Evolutionary conservation across 306 rosid species (phyloP), one percentile per base, ranked within the genome.

Genomic region (Pterocarpus macrocarpus): DNA sequence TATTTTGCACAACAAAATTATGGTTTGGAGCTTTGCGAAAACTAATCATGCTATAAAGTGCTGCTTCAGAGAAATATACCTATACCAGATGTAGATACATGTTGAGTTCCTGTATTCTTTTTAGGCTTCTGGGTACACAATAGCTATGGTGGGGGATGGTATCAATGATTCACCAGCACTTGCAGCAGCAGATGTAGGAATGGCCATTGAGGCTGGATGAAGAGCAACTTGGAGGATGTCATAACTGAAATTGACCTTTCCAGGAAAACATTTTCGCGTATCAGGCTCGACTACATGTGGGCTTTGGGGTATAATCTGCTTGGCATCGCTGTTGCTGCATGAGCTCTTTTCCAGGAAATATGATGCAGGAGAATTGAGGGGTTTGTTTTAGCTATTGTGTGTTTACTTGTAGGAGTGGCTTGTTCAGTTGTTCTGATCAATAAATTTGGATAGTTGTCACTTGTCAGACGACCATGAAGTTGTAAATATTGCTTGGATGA

Each of bases 91-190:
- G 47, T 63, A 49, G 53, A 47, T 47, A 47, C 45, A 62, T 45
- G 44, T 30, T 45, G 3, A 1, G 14, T 6, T 66, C 28, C 28
- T 22, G 28, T 59, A 5, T 64, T 35, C 34, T 64, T 52, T 74
- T 75, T 73, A 92, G 94, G 85, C 83, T 28, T 34, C 79, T 50
- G 91, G 94, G 6, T 79, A 84, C 86, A 77, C 50, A 1, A 93
- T 94, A 35, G 92, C 94, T 52, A 91, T 94, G 98, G 94, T 94
- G 17, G 97, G 97, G 36, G 97, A 93, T 64, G 94, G 97, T 22
- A 93, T 91, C 77, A 94, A 91, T 11, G 98, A 94, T 82, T 91
- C 98, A 1, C 98, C 97, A 2, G 92, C 97, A 35, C 88, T 91
- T 14, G 98, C 86, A n/a, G 94, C 92, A 5, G 94, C 93, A 0